Percentiles rank a stretch among this genome's conserved stretches.
Conservation (phyloP, 208 protist species). For the Trypanosoma avium region DNA sequence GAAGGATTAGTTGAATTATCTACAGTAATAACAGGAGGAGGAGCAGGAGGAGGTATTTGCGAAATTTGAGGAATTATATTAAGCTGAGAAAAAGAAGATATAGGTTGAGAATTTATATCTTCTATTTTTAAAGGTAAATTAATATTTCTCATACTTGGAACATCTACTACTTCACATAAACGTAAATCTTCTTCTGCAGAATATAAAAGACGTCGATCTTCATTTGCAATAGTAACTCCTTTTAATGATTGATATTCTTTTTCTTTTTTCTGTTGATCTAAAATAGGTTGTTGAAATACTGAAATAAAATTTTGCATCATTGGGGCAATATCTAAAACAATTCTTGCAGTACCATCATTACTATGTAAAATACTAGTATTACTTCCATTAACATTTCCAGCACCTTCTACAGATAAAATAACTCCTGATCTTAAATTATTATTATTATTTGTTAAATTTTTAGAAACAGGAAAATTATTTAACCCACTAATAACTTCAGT, state of each 20-base stretch:
- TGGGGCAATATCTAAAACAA: constrained; percentile 42
- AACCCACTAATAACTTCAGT: too few relatives aligned
- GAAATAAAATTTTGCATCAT: constrained; percentile 17
- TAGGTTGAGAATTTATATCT: background rate
- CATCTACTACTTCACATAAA: constrained; percentile 22
- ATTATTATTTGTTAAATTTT: background rate
- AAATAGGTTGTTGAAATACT: background rate
- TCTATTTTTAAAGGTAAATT: background rate
- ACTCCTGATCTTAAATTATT: background rate
- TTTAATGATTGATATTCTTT: constrained; percentile 5
- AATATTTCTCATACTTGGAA: background rate
- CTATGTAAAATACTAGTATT: constrained; percentile 1
- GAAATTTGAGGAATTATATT: too few relatives aligned
- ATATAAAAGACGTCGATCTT: constrained; percentile 12
- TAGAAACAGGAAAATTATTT: too few relatives aligned
- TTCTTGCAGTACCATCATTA: constrained; percentile 14
- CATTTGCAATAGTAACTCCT: constrained; percentile 2
- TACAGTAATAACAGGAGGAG: too few relatives aligned
- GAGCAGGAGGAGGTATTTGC: too few relatives aligned
- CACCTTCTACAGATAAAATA: constrained; percentile 9
- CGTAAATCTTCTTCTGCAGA: constrained; percentile 19
- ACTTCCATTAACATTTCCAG: background rate
- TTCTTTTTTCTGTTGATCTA: constrained; percentile 1
- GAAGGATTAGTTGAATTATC: too few relatives aligned
- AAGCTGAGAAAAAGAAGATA: too few relatives aligned